Evolutionary conservation across 1,284 basidiomycete species (phyloP), one percentile per base, ranked within the genome.

Genomic region (Ustilago esculenta): DNA sequence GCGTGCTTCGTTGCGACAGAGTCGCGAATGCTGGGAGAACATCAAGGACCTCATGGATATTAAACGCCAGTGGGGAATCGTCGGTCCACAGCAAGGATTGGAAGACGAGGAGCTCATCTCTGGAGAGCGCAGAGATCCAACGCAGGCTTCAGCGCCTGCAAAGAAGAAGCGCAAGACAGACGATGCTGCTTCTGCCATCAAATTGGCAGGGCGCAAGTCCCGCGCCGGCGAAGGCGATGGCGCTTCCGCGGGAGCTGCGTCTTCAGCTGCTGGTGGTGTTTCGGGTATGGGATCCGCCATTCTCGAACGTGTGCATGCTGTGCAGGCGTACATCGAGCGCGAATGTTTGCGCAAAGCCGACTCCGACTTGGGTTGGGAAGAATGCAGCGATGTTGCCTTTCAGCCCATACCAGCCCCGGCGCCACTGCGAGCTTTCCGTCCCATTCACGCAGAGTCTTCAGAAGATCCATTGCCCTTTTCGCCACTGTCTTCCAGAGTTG

Each of bases 251-350:
- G 51, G 44, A 1, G 49, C 67, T 2, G 41, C 72, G 2, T 44
- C 63, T 11, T 64, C 70, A 25, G 44, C 50, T 5, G 60, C 58
- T 1, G 41, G 50, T 8, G 74, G 64, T 12, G 54, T 55, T 4
- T 58, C 53, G 7, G 91, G 85, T 90, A 92, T 77, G 47, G 76
- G 77, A 14, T 65, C 75, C 9, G 77, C 71, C 14, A 75, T 81
- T 29, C 52, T 79, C 46, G 79, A 80, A 47, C 73, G 79, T 27
- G 73, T 79, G 2, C 64, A 72, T 32, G 69, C 75, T 10, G 75
- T 81, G 1, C 78, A 81, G 46, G 63, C 72, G 7, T 81, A 75
- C 47, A 76, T 81, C 65, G 80, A 81, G 48, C 71, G 75, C 33
- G 80, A 81, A 53, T 75, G 72, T 36, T 24, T 63, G 17, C 58